Conservation (phyloP, 2,329 filamentous ascomycete genomes). For the Alternaria infectoria region DNA sequence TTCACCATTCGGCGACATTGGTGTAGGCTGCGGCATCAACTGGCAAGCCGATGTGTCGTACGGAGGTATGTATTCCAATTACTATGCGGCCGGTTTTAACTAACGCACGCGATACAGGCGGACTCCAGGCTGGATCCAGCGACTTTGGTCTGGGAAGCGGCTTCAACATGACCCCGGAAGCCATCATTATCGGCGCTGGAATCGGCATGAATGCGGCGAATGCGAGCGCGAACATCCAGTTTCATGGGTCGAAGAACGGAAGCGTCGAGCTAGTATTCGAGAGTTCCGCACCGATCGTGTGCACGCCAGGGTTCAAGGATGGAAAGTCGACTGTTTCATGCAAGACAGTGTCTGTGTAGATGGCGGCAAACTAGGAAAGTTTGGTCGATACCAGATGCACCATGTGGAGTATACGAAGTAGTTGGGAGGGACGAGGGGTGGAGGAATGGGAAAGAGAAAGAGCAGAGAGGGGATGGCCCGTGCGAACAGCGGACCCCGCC, state of each 20-base stretch:
- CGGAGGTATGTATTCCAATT: constrained; percentile 5
- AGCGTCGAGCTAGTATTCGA: constrained; percentile 11
- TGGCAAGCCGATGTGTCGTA: constrained; percentile 13
- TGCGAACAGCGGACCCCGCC: not conserved
- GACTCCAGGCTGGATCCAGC: constrained; percentile 15
- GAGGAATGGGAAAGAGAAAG: not conserved
- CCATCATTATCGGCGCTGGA: constrained; percentile 4
- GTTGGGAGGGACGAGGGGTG: not conserved
- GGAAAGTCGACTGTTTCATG: constrained; percentile 2
- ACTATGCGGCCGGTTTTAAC: not conserved
- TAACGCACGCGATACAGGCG: constrained; percentile 5
- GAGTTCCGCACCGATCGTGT: constrained; percentile 1
- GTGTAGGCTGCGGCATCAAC: constrained; percentile 17
- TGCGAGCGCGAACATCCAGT: constrained; percentile 9
- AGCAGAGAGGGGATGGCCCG: not conserved
- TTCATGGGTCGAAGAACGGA: constrained; percentile 12
- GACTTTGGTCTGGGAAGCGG: constrained; percentile 14
- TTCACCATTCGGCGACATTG: constrained; percentile 15
- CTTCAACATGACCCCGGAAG: constrained; percentile 10
- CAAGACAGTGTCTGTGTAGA: not conserved
- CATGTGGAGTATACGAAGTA: not conserved
- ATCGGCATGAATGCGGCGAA: constrained; percentile 15
- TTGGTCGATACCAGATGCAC: not conserved
- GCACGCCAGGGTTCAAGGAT: constrained; percentile 5
- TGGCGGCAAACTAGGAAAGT: not conserved